phyloP scores from a whole-genome alignment of 169 alveolate species.

The Plasmodium cynomolgi region DNA sequence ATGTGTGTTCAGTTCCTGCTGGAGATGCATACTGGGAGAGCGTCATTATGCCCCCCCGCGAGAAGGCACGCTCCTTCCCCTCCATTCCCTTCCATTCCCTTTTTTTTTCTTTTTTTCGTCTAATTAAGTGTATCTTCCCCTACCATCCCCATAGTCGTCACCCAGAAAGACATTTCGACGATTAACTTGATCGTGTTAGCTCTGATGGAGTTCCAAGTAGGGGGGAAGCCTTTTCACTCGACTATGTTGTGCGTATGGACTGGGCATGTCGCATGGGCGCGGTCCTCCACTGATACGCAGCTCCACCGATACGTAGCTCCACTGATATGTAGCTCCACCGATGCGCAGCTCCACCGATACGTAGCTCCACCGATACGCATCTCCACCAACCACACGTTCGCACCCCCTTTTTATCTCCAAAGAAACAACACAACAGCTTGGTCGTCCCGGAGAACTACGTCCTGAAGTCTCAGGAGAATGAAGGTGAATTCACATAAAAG shows the following conservation, averaged over 20 bases:
- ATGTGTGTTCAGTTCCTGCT: background rate
- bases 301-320: background rate
- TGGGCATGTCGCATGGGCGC: background rate
- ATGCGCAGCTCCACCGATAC: no score
- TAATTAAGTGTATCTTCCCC: background rate
- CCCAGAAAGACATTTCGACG: conserved; percentile 61
- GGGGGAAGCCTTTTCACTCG: background rate
- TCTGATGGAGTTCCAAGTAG: conserved; percentile 58
- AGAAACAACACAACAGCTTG: conserved; percentile 52
- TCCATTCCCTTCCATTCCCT: no score
- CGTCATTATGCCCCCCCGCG: background rate
- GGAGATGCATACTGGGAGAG: background rate
- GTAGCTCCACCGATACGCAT: no score
- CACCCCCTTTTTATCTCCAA: background rate
- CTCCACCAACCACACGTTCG: background rate
- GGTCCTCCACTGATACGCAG: background rate
- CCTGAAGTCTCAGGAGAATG: conserved; percentile 39
- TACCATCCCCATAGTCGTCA: conserved; percentile 15
- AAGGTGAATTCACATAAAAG: conserved; percentile 11
- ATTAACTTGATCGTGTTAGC: conserved; percentile 57
- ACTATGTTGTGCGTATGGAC: background rate
- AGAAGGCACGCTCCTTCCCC: background rate
- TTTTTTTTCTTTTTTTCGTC: background rate
- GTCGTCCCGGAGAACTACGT: conserved; percentile 49
- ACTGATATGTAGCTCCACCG: background rate